Evolutionary conservation across 1,284 basidiomycete genomes (phyloP).

Genomic region (Cutaneotrichosporon dermatis): DNA sequence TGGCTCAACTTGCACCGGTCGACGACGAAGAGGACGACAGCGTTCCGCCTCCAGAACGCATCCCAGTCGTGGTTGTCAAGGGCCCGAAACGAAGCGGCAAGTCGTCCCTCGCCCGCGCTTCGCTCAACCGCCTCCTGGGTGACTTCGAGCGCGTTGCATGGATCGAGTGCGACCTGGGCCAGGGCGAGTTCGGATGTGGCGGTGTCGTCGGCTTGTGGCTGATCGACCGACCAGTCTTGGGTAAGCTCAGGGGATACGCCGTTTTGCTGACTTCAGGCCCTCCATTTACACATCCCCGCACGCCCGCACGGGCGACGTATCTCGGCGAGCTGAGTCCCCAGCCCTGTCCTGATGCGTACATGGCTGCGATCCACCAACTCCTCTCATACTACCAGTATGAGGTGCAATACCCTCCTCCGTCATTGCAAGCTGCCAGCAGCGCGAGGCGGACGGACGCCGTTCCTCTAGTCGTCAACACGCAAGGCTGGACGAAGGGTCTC

Average conservation of each 20-base stretch:
- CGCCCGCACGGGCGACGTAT: conserved; percentile 73
- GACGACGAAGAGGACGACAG: conserved; percentile 16
- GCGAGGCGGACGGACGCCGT: conserved; percentile 55
- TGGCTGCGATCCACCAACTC: conserved; percentile 64
- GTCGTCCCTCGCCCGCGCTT: conserved; percentile 72
- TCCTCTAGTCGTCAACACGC: conserved; percentile 89
- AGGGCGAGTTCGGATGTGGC: conserved; percentile 86
- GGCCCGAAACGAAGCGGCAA: conserved; percentile 86
- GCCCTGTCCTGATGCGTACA: conserved; percentile 72
- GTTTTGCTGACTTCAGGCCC: no score
- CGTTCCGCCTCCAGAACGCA: conserved; percentile 16
- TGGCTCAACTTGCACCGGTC: neutral
- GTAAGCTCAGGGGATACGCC: no score
- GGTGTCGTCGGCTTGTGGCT: conserved; percentile 79
- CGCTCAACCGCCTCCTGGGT: conserved; percentile 66
- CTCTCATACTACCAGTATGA: conserved; percentile 68
- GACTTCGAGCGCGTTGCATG: conserved; percentile 72
- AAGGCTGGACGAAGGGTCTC: conserved; percentile 94
- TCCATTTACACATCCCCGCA: conserved; percentile 71
- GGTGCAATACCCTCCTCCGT: conserved; percentile 55
- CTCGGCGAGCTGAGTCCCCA: conserved; percentile 75
- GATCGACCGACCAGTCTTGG: conserved; percentile 63
- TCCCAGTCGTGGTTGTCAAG: conserved; percentile 59
- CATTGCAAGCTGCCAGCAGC: conserved; percentile 18
- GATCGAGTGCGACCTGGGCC: conserved; percentile 87